A percentile compares a stretch with the other conserved stretches of the same genome.
Conservation (phyloP, 306 rosid genomes). For the Mimosa bimucronata region DNA sequence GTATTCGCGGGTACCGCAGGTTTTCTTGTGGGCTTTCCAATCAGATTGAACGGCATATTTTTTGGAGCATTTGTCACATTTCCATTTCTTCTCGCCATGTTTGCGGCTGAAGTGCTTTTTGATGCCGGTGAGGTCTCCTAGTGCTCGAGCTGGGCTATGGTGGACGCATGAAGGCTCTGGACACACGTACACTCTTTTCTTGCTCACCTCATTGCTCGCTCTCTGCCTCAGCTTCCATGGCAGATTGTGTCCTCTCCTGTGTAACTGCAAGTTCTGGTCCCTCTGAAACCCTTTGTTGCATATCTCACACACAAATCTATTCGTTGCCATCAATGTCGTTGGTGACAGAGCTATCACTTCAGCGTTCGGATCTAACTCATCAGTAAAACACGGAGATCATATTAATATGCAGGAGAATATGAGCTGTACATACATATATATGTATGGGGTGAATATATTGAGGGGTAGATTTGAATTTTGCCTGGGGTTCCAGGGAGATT, state of each 20-base stretch:
- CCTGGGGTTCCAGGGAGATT: conserved; percentile 90
- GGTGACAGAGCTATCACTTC: conserved; percentile 80
- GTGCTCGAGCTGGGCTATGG: conserved; percentile 72
- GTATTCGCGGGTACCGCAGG: conserved; percentile 83
- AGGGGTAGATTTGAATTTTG: conserved; percentile 32
- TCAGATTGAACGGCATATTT: conserved; percentile 81
- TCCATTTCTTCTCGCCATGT: conserved; percentile 85
- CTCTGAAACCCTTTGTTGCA: conserved; percentile 84
- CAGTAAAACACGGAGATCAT: neutral
- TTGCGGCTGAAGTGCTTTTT: conserved; percentile 75
- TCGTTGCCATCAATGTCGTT: conserved; percentile 74
- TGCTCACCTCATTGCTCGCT: conserved; percentile 48
- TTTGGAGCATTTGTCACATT: conserved; percentile 75
- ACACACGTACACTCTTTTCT: conserved; percentile 72
- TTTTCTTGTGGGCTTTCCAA: conserved; percentile 83
- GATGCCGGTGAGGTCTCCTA: conserved; percentile 77
- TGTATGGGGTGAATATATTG: neutral
- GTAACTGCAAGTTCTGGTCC: conserved; percentile 82
- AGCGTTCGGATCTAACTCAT: conserved; percentile 67
- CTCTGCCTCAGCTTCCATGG: conserved; percentile 84
- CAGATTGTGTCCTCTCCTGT: conserved; percentile 77
- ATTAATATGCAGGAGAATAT: neutral
- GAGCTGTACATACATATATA: neutral
- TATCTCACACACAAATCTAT: conserved; percentile 79
- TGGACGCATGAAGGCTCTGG: conserved; percentile 73